Base-by-base conservation (phyloP, 352 stramenopile species). In the Peronospora farinosa region DNA sequence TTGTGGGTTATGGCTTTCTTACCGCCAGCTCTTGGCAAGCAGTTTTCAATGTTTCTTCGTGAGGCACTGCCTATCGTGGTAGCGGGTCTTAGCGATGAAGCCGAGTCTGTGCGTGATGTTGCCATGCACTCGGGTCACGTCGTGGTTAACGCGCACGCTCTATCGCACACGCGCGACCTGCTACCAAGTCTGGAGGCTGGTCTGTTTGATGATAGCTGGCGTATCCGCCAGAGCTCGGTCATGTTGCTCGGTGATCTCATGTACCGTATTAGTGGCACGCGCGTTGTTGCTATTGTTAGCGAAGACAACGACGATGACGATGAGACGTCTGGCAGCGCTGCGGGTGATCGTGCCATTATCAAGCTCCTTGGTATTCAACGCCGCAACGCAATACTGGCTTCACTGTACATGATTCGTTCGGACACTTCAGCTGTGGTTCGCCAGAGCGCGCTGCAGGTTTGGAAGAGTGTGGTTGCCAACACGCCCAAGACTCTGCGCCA, bases 1-100 rank as follows among this genome's bases (percentile, higher is more conserved):
- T 54, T 99, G 27, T 99, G 97, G 97, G 90, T 98, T 44, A 84
- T 99, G 44, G 97, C 95, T 27, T 99, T 99, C 70, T 64, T 99
- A 53, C 96, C 97, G 5, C 91, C 89, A n/a, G 83, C 89, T 19
- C 77, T 98, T 42, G 93, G 94, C 45, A 89, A 95, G 47, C 66
- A 72, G 19, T 99, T 98, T 72, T 78, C 89, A 5, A 71, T 86
- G 31, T 92, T 98, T 45, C 88, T 99, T 51, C 77, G 88, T 49
- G 78, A 88, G 49, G 95, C 95, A 25, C 76, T 99, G 40, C 96
- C 96, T 17, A 95, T 98, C 38, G 85, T 99, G 30, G 84, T 99
- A 10, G 77, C 80, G 17, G 97, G 97, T 57, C 75, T 99, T 23
- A 97, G 95, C 31, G 97, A 99, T 66, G 97, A 99, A 68, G 89